Evolutionary conservation across 495 filamentous ascomycete genomes (phyloP).

Genomic region (Hyaloscypha finlandica): DNA sequence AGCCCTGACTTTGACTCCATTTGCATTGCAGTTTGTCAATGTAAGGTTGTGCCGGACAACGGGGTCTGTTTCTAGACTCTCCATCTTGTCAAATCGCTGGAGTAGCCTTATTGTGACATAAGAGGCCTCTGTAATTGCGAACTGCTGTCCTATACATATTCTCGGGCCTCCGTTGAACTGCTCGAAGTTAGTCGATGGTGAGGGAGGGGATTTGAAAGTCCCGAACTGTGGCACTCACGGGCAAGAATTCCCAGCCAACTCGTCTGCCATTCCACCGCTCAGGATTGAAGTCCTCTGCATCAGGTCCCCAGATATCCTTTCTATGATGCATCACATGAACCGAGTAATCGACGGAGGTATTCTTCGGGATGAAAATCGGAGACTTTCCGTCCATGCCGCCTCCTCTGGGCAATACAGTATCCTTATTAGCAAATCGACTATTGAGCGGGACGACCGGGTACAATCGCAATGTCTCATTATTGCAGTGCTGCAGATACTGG

Average conservation of each 20-base stretch:
- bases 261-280: slow-evolving; percentile 52
- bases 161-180: slow-evolving; percentile 62
- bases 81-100: slow-evolving; percentile 62
- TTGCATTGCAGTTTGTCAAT: slow-evolving; percentile 20
- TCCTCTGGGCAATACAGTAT: slow-evolving; percentile 60
- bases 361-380: slow-evolving; percentile 36
- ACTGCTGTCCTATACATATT: slow-evolving; percentile 56
- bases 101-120: slow-evolving; percentile 60
- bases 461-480: slow-evolving; percentile 49
- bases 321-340: slow-evolving; percentile 55
- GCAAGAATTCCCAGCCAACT: slow-evolving; percentile 48
- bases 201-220: background rate
- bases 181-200: slow-evolving; percentile 31
- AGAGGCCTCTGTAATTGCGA: slow-evolving; percentile 57
- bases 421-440: slow-evolving; percentile 41
- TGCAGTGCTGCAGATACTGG: slow-evolving; percentile 49
- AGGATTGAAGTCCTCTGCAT: slow-evolving; percentile 57
- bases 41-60: slow-evolving; percentile 25
- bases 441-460: slow-evolving; percentile 48
- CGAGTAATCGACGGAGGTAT: slow-evolving; percentile 42
- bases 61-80: slow-evolving; percentile 38
- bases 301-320: slow-evolving; percentile 55
- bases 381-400: slow-evolving; percentile 39
- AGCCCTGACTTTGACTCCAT: slow-evolving; percentile 27
- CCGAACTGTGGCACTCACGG: slow-evolving; percentile 31